Base-by-base conservation (phyloP, 2,329 filamentous ascomycete genomes). In the Teratosphaeriaceae sp. region DNA sequence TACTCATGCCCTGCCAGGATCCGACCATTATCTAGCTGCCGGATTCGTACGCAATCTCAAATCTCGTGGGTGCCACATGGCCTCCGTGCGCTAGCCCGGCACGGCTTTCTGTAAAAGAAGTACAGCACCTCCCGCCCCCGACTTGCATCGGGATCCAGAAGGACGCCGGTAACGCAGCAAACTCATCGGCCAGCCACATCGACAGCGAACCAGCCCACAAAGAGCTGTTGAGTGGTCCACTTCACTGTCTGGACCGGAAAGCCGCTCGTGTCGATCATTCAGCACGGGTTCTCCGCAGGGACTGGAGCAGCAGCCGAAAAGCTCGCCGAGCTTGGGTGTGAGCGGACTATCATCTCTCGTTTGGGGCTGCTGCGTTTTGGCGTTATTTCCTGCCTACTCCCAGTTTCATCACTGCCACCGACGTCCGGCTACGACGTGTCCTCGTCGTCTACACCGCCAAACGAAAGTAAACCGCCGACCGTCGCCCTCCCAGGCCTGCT, bases 381-480 rank as follows among this genome's bases (percentile, higher is more conserved):
- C 18, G 9, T 34, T 34, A 34, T 34, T 34, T 15, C 31, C 31
- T 34, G 31, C n/a, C n/a, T n/a, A n/a, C n/a, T n/a, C n/a, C n/a
- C n/a, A n/a, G n/a, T n/a, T n/a, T n/a, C n/a, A n/a, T n/a, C n/a
- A 9, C 31, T 34, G 20, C 31, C 6, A 13, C 31, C 31, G 20
- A 7, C 29, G 5, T 31, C 9, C n/a, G 7, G n/a, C 29, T n/a
- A 31, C 15, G 8, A 30, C 27, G 13, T n/a, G 27, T 30, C 27
- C 12, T 11, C 27, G 12, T 11, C 27, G 15, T 11, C 27, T 13
- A 4, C 12, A 12, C 11, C 15, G 4, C 5, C 27, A n/a, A n/a
- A 30, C 27, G 11, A 30, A n/a, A n/a, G n/a, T n/a, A n/a, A n/a
- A n/a, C n/a, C n/a, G n/a, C n/a, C n/a, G n/a, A n/a, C n/a, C n/a